Evolutionary conservation across 352 stramenopile genomes (phyloP).

Genomic region (Pythium volutum): DNA sequence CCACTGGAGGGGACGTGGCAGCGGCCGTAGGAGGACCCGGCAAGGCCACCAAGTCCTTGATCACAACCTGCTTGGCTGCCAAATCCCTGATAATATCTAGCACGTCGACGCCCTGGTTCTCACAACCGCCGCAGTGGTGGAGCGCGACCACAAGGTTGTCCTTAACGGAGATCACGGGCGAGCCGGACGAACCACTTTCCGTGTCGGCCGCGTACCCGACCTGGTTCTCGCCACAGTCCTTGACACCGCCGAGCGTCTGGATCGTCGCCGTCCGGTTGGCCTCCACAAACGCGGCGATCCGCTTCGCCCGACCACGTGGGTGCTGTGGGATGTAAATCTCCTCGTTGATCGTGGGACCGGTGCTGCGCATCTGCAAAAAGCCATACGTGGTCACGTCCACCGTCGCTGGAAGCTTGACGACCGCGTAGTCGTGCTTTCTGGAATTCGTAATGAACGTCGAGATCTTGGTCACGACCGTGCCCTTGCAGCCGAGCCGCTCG

Average conservation of each 20-base stretch:
- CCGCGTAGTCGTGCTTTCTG: constrained; percentile 16
- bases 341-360: constrained; percentile 24
- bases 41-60: constrained; percentile 4
- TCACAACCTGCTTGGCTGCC: not conserved
- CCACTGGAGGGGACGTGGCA: no score
- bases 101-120: constrained; percentile 31
- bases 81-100: constrained; percentile 13
- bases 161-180: constrained; percentile 43
- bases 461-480: constrained; percentile 20
- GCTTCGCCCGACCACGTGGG: constrained; percentile 31
- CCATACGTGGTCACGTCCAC: constrained; percentile 24
- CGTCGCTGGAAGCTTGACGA: constrained; percentile 14
- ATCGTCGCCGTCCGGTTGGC: constrained; percentile 25
- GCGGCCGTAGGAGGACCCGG: no score
- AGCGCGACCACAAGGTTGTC: constrained; percentile 69
- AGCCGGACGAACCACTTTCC: constrained; percentile 59
- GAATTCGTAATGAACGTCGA: constrained; percentile 23
- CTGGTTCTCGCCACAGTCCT: constrained; percentile 43
- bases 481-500: constrained; percentile 20
- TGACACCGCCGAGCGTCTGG: constrained; percentile 26
- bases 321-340: constrained; percentile 36
- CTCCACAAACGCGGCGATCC: constrained; percentile 25
- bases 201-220: constrained; percentile 74
- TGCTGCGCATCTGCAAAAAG: constrained; percentile 26
- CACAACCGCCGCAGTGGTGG: constrained; percentile 69